These are phyloP conservation scores for Endoconidiophora polonica DNA, from an alignment of 2,329 filamentous ascomycete species.

Conservation along the genomic window DNA sequence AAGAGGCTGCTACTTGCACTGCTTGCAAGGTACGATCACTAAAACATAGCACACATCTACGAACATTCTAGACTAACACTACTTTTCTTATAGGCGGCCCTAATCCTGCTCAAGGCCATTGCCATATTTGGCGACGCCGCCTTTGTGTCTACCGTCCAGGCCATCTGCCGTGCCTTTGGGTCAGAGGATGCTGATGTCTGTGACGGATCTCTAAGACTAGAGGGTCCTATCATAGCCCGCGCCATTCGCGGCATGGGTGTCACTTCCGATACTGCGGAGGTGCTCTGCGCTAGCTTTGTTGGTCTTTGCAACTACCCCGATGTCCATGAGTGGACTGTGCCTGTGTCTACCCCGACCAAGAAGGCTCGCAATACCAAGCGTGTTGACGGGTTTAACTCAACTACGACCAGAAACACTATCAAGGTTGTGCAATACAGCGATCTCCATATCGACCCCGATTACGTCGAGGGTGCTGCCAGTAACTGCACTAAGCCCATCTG, in stretches of 20 bases:
- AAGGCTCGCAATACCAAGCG: constrained; percentile 21
- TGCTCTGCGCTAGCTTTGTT: constrained; percentile 36
- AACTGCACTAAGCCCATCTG: constrained; percentile 43
- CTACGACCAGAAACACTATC: constrained; percentile 24
- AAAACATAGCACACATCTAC: not conserved
- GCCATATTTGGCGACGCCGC: constrained; percentile 26
- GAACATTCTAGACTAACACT: constrained; percentile 10
- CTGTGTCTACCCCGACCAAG: constrained; percentile 5
- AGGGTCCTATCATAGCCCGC: constrained; percentile 36
- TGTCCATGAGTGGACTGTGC: constrained; percentile 26
- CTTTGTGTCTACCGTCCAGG: constrained; percentile 21
- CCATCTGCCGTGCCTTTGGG: constrained; percentile 24
- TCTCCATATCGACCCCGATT: constrained; percentile 40
- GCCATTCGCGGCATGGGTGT: constrained; percentile 30
- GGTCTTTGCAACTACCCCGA: constrained; percentile 35
- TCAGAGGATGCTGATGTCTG: constrained; percentile 39
- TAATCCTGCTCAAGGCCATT: constrained; percentile 25
- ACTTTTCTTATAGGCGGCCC: constrained; percentile 1
- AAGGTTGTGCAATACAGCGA: constrained; percentile 44
- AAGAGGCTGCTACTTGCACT: constrained; percentile 16
- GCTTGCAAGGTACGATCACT: constrained; percentile 16
- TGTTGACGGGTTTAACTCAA: constrained; percentile 15
- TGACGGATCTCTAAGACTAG: constrained; percentile 30
- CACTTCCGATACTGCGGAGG: constrained; percentile 31
- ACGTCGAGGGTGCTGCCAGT: constrained; percentile 34